Conservation (phyloP, 2,329 filamentous ascomycete genomes). For the Aspergillus melleus region DNA sequence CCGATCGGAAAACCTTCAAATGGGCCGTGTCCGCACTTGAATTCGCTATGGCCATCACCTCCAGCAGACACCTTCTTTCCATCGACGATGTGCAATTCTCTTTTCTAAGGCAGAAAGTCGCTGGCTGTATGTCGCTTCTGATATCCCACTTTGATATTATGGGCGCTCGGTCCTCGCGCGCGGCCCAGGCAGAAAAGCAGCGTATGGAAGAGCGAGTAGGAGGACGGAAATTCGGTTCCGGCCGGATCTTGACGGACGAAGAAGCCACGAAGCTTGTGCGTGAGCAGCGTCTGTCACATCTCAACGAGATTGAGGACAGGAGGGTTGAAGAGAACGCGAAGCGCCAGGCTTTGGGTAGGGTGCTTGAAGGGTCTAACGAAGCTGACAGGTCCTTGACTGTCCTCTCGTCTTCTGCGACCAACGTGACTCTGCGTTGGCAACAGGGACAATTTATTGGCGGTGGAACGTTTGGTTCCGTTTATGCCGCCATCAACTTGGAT, state of each 20-base stretch:
- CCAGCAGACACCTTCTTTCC: conserved; percentile 87
- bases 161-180: conserved; percentile 89
- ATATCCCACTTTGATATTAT: conserved; percentile 99
- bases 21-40: conserved; percentile 96
- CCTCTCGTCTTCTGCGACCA: conserved; percentile 89
- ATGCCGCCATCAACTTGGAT: conserved; percentile 95
- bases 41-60: conserved; percentile 96
- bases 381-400: conserved; percentile 93
- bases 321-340: conserved; percentile 80
- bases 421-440: conserved; percentile 95
- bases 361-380: conserved; percentile 92
- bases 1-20: conserved; percentile 92
- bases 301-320: conserved; percentile 74
- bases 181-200: conserved; percentile 91
- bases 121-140: conserved; percentile 93
- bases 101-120: conserved; percentile 80
- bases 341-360: conserved; percentile 81
- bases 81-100: conserved; percentile 87
- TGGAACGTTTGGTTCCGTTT: conserved; percentile 95
- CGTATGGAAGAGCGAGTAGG: conserved; percentile 78
- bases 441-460: conserved; percentile 98
- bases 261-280: conserved; percentile 75
- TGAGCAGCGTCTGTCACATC: conserved; percentile 70
- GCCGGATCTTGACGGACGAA: conserved; percentile 73
- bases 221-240: conserved; percentile 75